Evolutionary conservation across 768 basidiomycete species (phyloP).

Genomic region (Podaxis rugospora): DNA sequence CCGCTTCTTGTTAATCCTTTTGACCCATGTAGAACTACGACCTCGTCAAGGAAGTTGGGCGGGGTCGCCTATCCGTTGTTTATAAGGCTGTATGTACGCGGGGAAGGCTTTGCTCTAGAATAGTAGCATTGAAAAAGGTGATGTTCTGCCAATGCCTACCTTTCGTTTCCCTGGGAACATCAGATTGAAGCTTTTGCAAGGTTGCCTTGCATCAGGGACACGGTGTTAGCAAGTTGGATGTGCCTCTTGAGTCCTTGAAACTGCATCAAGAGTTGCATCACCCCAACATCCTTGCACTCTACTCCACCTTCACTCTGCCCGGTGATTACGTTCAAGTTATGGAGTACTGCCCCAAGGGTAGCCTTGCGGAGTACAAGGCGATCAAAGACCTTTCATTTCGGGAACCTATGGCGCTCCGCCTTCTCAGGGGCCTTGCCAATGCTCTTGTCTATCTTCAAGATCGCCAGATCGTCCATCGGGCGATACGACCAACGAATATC

Average conservation of each 20-base stretch:
- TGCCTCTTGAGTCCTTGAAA: conserved; percentile 20
- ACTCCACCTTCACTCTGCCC: conserved; percentile 33
- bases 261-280: conserved; percentile 43
- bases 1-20: not conserved
- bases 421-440: conserved; percentile 34
- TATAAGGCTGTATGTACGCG: not conserved
- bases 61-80: not conserved
- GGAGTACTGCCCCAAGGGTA: conserved; percentile 42
- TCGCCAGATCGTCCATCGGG: conserved; percentile 38
- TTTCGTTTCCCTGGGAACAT: conserved; percentile 1
- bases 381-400: conserved; percentile 19
- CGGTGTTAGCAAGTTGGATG: conserved; percentile 35
- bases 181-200: not conserved
- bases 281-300: conserved; percentile 43
- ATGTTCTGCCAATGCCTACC: conserved; percentile 50
- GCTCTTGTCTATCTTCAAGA: conserved; percentile 40
- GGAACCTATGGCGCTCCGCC: conserved; percentile 32
- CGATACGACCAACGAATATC: conserved; percentile 35
- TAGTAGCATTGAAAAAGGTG: conserved; percentile 20
- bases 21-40: not conserved
- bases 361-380: conserved; percentile 27
- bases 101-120: conserved; percentile 3
- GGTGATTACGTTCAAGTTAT: conserved; percentile 33
- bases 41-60: conserved; percentile 3
- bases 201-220: not conserved